phyloP scores from a whole-genome alignment of 2,329 filamentous ascomycete genomes.

The Catunica adiposa region DNA sequence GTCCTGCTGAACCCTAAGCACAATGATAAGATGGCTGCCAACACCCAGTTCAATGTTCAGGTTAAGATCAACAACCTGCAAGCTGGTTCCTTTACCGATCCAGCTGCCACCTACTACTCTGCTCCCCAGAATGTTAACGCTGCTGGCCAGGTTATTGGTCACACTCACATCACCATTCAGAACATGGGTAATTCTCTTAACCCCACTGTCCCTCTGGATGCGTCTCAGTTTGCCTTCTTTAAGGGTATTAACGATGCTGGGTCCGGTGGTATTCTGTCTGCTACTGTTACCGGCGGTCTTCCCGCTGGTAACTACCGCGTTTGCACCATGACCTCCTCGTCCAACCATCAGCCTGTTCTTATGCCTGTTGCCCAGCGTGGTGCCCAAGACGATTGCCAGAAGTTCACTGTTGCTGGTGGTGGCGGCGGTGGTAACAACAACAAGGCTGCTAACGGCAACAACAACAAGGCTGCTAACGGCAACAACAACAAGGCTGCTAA shows the following conservation, averaged over 20 bases:
- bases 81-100: constrained; percentile 45
- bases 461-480: constrained; percentile 16
- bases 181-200: constrained; percentile 34
- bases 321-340: constrained; percentile 45
- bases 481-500: constrained; percentile 15
- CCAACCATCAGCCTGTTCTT: constrained; percentile 49
- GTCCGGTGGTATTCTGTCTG: constrained; percentile 34
- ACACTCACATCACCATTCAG: constrained; percentile 44
- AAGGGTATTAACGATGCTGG: constrained; percentile 49
- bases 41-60: constrained; percentile 36
- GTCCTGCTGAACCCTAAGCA: constrained; percentile 38
- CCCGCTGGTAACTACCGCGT: constrained; percentile 47
- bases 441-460: constrained; percentile 14
- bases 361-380: constrained; percentile 53
- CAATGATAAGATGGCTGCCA: constrained; percentile 29
- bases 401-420: constrained; percentile 34
- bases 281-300: constrained; percentile 40
- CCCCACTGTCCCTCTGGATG: constrained; percentile 35
- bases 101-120: constrained; percentile 42
- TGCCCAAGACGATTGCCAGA: constrained; percentile 47
- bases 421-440: constrained; percentile 17
- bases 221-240: constrained; percentile 43
- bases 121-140: constrained; percentile 37
- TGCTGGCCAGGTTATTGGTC: constrained; percentile 36
- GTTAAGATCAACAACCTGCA: constrained; percentile 36